Conservation (phyloP, 805 yeast genomes). For the Blastobotrys muscicola region DNA sequence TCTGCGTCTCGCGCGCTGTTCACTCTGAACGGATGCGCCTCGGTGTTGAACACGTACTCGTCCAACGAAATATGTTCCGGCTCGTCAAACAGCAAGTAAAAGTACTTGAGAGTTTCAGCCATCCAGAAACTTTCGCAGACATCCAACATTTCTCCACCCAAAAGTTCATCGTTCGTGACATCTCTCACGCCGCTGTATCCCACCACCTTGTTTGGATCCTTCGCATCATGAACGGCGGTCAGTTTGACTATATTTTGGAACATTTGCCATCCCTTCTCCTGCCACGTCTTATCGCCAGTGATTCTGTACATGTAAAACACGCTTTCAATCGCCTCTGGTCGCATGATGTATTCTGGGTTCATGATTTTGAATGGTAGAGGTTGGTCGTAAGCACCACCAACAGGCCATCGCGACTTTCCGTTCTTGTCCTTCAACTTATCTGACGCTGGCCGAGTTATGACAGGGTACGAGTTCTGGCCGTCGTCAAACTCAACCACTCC, state of each 20-base stretch:
- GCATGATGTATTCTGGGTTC: conserved; percentile 35
- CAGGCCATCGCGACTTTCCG: conserved; percentile 18
- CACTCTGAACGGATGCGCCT: conserved; percentile 46
- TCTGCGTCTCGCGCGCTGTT: background rate
- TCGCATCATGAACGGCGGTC: conserved; percentile 11
- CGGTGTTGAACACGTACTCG: conserved; percentile 49
- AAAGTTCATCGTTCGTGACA: conserved; percentile 31
- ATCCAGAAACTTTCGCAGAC: conserved; percentile 62
- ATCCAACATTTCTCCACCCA: conserved; percentile 45
- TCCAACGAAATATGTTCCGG: conserved; percentile 37
- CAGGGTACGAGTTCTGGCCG: background rate
- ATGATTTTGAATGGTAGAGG: conserved; percentile 16
- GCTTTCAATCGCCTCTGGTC: conserved; percentile 57
- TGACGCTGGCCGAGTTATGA: background rate
- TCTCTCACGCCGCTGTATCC: conserved; percentile 33
- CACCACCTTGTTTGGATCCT: conserved; percentile 26
- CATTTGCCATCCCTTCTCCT: conserved; percentile 44
- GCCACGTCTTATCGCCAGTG: conserved; percentile 51
- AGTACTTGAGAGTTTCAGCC: conserved; percentile 84
- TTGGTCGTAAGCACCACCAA: conserved; percentile 17
- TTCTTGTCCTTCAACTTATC: conserved; percentile 5
- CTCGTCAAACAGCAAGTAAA: conserved; percentile 58
- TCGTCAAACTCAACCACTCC: background rate
- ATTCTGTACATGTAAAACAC: conserved; percentile 49
- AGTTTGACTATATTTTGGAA: conserved; percentile 29